Evolutionary conservation across 306 rosid species (phyloP).

Genomic region (Geum urbanum): DNA sequence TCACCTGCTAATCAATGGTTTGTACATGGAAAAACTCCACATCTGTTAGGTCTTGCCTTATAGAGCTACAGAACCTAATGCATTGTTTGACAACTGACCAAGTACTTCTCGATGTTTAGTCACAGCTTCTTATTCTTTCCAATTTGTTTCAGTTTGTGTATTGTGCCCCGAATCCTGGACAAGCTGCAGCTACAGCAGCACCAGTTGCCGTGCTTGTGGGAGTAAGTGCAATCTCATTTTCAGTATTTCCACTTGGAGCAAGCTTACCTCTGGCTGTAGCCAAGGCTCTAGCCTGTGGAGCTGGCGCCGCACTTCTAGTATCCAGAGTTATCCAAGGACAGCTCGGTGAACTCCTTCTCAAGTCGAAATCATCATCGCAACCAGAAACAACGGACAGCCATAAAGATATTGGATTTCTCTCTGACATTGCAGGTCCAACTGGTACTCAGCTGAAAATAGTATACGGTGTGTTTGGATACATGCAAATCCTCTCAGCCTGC

Average conservation of each 20-base stretch:
- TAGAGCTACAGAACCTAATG: not conserved
- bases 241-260: slow-evolving; percentile 75
- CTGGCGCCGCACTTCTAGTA: slow-evolving; percentile 61
- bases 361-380: slow-evolving; percentile 36
- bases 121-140: not conserved
- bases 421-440: slow-evolving; percentile 82
- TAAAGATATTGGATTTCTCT: slow-evolving; percentile 63
- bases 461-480: slow-evolving; percentile 89
- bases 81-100: not conserved
- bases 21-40: not conserved
- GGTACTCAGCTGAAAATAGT: slow-evolving; percentile 90
- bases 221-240: slow-evolving; percentile 66
- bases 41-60: not conserved
- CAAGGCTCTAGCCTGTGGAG: slow-evolving; percentile 71
- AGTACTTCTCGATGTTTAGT: not conserved
- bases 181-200: slow-evolving; percentile 95
- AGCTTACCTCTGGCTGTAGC: slow-evolving; percentile 45
- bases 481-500: slow-evolving; percentile 95
- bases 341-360: slow-evolving; percentile 79
- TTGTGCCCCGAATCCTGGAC: slow-evolving; percentile 92
- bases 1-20: not conserved
- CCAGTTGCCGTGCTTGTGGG: slow-evolving; percentile 82
- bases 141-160: slow-evolving; percentile 66
- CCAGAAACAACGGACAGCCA: slow-evolving; percentile 41
- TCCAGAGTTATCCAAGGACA: slow-evolving; percentile 65